These are phyloP conservation scores for Cordyceps militaris DNA, from an alignment of 2,329 filamentous ascomycete genomes.

Conservation along the genomic window DNA sequence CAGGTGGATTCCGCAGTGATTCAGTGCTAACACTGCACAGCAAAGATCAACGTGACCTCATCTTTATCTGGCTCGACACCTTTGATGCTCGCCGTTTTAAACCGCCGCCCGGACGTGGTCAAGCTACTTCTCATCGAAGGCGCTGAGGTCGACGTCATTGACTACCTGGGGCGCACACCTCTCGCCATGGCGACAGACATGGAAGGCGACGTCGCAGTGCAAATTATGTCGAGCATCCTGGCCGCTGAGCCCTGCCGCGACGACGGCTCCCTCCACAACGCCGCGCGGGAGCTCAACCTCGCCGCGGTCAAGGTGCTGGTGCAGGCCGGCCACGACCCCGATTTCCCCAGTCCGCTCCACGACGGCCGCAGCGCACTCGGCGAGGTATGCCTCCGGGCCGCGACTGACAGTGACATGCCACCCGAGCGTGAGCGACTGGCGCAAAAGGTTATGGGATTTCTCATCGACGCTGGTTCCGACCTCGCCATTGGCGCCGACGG, in stretches of 20 bases:
- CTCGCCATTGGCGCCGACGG: constrained; percentile 47
- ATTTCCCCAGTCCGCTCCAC: constrained; percentile 58
- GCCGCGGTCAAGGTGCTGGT: constrained; percentile 50
- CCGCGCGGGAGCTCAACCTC: constrained; percentile 52
- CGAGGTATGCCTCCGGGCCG: constrained; percentile 54
- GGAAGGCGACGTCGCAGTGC: constrained; percentile 44
- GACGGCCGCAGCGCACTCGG: constrained; percentile 56
- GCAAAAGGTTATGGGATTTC: constrained; percentile 48
- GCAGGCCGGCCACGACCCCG: constrained; percentile 52
- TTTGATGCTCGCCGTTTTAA: constrained; percentile 52
- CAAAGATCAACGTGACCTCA: constrained; percentile 52
- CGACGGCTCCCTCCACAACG: constrained; percentile 61
- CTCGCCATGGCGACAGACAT: constrained; percentile 52
- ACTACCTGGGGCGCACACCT: constrained; percentile 50
- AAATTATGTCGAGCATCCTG: constrained; percentile 49
- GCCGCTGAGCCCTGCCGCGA: constrained; percentile 50
- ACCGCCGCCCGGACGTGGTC: constrained; percentile 50
- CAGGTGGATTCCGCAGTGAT: constrained; percentile 14
- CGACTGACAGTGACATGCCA: constrained; percentile 37
- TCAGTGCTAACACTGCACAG: constrained; percentile 24
- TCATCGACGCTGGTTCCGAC: constrained; percentile 52
- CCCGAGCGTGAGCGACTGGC: constrained; percentile 44
- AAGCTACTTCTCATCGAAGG: constrained; percentile 49
- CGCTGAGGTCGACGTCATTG: constrained; percentile 52
- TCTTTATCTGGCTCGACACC: constrained; percentile 47